Evolutionary conservation across 345 rosid genomes (phyloP).

Genomic region (Euphorbia peplus): DNA sequence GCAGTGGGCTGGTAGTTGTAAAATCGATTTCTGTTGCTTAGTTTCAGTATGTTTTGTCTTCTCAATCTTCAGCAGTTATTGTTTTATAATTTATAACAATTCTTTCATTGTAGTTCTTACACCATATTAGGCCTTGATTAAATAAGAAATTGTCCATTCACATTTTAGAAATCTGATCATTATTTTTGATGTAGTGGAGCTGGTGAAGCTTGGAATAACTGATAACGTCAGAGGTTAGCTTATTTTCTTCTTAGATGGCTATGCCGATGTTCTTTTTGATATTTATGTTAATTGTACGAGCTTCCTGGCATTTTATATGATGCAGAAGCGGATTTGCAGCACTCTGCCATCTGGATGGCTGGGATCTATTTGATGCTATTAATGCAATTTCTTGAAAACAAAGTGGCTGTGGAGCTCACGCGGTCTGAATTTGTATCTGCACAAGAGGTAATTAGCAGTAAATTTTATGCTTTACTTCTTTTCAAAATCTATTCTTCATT

Average conservation of each 20-base stretch:
- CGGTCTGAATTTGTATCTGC: slow-evolving; percentile 92
- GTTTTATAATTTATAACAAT: not conserved
- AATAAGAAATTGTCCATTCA: not conserved
- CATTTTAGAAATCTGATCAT: slow-evolving; percentile 19
- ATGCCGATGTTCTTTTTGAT: slow-evolving; percentile 9
- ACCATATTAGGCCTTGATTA: not conserved
- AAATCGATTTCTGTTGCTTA: not conserved
- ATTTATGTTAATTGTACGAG: slow-evolving; percentile 11
- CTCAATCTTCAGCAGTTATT: not conserved
- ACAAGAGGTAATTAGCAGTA: slow-evolving; percentile 56
- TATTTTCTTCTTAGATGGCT: slow-evolving; percentile 15
- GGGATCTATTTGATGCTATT: slow-evolving; percentile 83
- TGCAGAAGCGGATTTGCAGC: slow-evolving; percentile 85
- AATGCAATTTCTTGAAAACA: slow-evolving; percentile 97
- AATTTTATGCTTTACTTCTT: not conserved
- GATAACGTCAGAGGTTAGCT: slow-evolving; percentile 67
- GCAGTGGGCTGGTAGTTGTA: not conserved
- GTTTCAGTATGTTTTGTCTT: not conserved
- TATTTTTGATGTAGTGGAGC: slow-evolving; percentile 53
- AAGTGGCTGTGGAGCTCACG: slow-evolving; percentile 93
- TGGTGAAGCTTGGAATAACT: slow-evolving; percentile 79
- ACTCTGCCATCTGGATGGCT: slow-evolving; percentile 95
- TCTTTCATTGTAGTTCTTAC: not conserved
- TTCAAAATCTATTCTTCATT: not conserved
- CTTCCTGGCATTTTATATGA: slow-evolving; percentile 21